Evolutionary conservation across 345 rosid genomes (phyloP), one percentile per base, ranked within the genome.

Genomic region (Bruguiera parviflora): DNA sequence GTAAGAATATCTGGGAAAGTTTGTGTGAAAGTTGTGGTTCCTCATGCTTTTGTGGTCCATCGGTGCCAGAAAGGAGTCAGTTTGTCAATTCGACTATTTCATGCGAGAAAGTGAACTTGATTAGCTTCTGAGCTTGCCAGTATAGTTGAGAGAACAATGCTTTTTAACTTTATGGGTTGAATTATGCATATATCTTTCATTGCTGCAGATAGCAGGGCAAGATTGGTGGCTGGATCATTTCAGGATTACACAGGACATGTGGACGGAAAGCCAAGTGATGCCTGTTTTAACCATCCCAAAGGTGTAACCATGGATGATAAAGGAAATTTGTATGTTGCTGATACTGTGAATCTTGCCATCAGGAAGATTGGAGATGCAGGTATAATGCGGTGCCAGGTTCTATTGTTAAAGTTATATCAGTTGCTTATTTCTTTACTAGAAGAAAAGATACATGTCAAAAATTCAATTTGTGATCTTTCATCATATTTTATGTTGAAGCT

Each of bases 311-410:
- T 92, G 96, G 97, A 92, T 78, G 97, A 95, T 67, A 90, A 84
- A 68, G 99, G 99, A 58, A 95, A 95, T 61, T 81, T 92, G 43
- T 95, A 95, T 74, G 94, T 92, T 15, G 99, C 99, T 47, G 99
- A 95, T 72, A 92, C 97, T 68, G 57, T 83, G 75, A 95, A 95
- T 77, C 90, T 86, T 28, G 97, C 98, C 61, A 89, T 94, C 76
- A 84, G 97, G 68, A 94, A 91, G 88, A 94, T 94, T 66, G 94
- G 96, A 66, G 97, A 94, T 80, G 81, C 90, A 79, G 97, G 98
- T 89, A 68, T n/a, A 37, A 37, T 8, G 58, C 6, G 24, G 53
- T 39, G 61, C 24, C 39, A 63, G 2, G 19, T 46, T 27, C 47
- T 43, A 55, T 22, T 22, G 3, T 0, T n/a, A 8, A 7, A 55